Percentiles rank a stretch among this genome's conserved stretches.
Conservation (phyloP, 1,284 basidiomycete genomes). For the Marasmius tenuissimus region DNA sequence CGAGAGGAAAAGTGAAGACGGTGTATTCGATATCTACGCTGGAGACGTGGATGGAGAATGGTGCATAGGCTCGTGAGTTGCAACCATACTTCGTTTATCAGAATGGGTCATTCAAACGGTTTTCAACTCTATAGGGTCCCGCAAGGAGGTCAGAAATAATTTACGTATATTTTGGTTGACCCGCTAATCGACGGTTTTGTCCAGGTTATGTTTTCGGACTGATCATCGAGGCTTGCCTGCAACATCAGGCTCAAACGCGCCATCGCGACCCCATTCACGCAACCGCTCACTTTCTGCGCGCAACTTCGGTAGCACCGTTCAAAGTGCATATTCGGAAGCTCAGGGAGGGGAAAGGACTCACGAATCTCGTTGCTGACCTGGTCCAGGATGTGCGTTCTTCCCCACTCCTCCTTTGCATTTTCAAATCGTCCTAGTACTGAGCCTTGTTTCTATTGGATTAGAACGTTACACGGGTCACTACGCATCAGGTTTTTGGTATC, state of each 20-base stretch:
- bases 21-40: constrained; percentile 27
- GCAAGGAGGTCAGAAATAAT: constrained; percentile 45
- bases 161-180: background rate
- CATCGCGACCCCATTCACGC: constrained; percentile 53
- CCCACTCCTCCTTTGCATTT: background rate
- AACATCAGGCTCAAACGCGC: constrained; percentile 37
- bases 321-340: constrained; percentile 46
- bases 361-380: constrained; percentile 51
- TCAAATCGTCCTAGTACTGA: background rate
- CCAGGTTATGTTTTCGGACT: constrained; percentile 59
- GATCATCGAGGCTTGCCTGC: constrained; percentile 51
- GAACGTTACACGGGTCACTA: constrained; percentile 45
- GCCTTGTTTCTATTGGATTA: constrained; percentile 19
- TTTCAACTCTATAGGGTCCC: constrained; percentile 38
- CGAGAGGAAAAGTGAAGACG: background rate
- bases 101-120: background rate
- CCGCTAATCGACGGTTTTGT: background rate
- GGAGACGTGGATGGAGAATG: constrained; percentile 46
- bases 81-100: background rate
- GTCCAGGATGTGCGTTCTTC: constrained; percentile 46
- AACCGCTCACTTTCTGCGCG: constrained; percentile 55
- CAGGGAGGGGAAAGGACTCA: constrained; percentile 49
- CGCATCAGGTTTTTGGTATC: constrained; percentile 56
- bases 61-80: constrained; percentile 41
- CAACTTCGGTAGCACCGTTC: constrained; percentile 38